Conservation (phyloP, 2,329 filamentous ascomycete species). For the Phialophora macrospora region DNA sequence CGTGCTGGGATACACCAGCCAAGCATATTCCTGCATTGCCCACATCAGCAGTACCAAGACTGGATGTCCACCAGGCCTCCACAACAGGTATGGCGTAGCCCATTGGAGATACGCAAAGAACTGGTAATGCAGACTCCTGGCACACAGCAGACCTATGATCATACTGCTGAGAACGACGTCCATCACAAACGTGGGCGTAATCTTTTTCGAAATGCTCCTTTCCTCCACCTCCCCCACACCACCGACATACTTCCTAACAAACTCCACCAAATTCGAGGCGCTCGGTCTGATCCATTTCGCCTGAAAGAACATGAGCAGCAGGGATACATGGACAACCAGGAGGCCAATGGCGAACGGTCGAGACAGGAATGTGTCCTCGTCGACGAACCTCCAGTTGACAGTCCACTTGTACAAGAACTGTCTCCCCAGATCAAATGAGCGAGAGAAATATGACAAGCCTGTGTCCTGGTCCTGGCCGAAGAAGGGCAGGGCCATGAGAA, state of each 20-base stretch:
- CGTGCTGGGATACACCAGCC: conserved; percentile 92
- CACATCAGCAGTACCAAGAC: conserved; percentile 71
- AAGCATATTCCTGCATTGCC: conserved; percentile 84
- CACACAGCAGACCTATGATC: conserved; percentile 80
- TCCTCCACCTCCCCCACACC: conserved; percentile 24
- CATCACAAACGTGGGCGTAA: conserved; percentile 75
- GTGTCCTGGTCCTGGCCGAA: conserved; percentile 19
- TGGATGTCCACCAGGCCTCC: conserved; percentile 73
- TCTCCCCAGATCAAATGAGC: conserved; percentile 88
- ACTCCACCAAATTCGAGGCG: conserved; percentile 59
- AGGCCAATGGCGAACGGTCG: conserved; percentile 70
- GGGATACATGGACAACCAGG: conserved; percentile 65
- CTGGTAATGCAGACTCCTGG: conserved; percentile 89
- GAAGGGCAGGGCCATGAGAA: conserved; percentile 49
- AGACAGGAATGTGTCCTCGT: conserved; percentile 78
- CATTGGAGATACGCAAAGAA: conserved; percentile 93
- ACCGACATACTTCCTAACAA: conserved; percentile 57
- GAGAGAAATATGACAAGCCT: conserved; percentile 69
- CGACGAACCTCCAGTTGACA: conserved; percentile 97
- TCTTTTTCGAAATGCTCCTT: conserved; percentile 50
- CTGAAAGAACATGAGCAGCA: conserved; percentile 70
- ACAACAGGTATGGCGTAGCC: conserved; percentile 85
- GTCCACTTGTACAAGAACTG: conserved; percentile 98
- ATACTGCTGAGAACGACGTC: conserved; percentile 78
- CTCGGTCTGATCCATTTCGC: conserved; percentile 74